Evolutionary conservation across 805 yeast genomes (phyloP).

Genomic region (Myxozyma monticola): DNA sequence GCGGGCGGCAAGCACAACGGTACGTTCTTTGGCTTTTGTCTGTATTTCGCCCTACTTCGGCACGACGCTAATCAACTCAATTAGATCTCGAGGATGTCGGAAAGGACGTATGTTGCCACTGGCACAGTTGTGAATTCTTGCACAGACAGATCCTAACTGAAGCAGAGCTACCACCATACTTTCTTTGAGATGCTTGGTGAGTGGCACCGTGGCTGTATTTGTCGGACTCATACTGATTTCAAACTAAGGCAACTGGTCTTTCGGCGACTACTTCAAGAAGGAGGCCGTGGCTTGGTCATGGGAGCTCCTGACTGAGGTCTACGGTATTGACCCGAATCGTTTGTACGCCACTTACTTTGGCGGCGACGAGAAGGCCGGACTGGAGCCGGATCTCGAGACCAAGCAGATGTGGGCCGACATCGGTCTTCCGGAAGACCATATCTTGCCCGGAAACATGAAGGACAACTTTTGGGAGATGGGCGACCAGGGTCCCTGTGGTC

Average conservation of each 20-base stretch:
- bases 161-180: constrained; percentile 78
- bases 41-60: constrained; percentile 44
- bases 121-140: not conserved
- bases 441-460: constrained; percentile 82
- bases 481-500: constrained; percentile 99
- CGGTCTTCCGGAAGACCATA: constrained; percentile 90
- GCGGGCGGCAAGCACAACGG: constrained; percentile 95
- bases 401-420: constrained; percentile 78
- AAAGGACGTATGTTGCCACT: constrained; percentile 59
- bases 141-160: not conserved
- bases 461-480: constrained; percentile 99
- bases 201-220: not conserved
- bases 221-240: not conserved
- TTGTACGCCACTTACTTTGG: constrained; percentile 95
- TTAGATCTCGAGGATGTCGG: constrained; percentile 96
- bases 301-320: constrained; percentile 85
- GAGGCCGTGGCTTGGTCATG: constrained; percentile 89
- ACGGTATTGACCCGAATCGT: constrained; percentile 74
- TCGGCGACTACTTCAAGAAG: constrained; percentile 96
- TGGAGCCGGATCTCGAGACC: constrained; percentile 93
- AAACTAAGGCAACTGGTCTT: constrained; percentile 81
- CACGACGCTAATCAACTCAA: too few relatives aligned
- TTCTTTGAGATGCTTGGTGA: constrained; percentile 96
- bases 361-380: constrained; percentile 79
- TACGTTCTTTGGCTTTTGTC: constrained; percentile 1